Evolutionary conservation across 2,329 filamentous ascomycete species (phyloP).

Genomic region (Trichoderma endophyticum): DNA sequence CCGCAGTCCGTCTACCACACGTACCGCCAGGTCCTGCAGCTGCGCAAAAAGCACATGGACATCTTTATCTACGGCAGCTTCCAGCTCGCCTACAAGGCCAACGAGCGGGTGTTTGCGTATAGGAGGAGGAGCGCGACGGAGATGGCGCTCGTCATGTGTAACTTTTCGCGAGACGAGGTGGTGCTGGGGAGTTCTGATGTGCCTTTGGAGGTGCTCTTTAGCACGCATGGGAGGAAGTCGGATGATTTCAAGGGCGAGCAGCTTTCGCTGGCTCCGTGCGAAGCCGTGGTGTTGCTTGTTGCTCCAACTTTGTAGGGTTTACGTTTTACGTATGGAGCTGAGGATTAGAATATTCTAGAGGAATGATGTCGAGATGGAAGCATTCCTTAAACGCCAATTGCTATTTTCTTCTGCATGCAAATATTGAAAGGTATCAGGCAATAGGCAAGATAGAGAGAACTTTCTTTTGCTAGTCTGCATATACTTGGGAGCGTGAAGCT

Average conservation of each 20-base stretch:
- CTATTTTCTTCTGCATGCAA: not conserved
- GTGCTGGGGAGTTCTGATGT: slow-evolving; percentile 30
- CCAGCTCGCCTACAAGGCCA: slow-evolving; percentile 35
- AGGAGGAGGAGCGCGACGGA: slow-evolving; percentile 32
- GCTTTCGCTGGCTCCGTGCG: slow-evolving; percentile 36
- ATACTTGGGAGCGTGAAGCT: not conserved
- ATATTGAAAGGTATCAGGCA: not conserved
- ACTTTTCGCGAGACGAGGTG: slow-evolving; percentile 36
- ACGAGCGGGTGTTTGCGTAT: slow-evolving; percentile 40
- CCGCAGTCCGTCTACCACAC: slow-evolving; percentile 54
- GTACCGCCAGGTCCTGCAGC: slow-evolving; percentile 57
- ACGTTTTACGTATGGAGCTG: not conserved
- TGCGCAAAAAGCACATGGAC: slow-evolving; percentile 59
- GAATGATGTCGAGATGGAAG: not conserved
- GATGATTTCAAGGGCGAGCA: slow-evolving; percentile 27
- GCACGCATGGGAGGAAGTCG: slow-evolving; percentile 30
- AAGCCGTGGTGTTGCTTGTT: slow-evolving; percentile 36
- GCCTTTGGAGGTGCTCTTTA: slow-evolving; percentile 36
- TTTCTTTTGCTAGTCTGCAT: not conserved
- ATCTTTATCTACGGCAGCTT: slow-evolving; percentile 65
- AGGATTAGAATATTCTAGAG: not conserved
- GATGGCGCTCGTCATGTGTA: slow-evolving; percentile 37
- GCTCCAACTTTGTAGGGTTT: not conserved
- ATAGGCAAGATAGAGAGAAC: not conserved
- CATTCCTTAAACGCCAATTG: not conserved